Conservation (phyloP, 2,329 filamentous ascomycete genomes). For the Alternaria sp. region DNA sequence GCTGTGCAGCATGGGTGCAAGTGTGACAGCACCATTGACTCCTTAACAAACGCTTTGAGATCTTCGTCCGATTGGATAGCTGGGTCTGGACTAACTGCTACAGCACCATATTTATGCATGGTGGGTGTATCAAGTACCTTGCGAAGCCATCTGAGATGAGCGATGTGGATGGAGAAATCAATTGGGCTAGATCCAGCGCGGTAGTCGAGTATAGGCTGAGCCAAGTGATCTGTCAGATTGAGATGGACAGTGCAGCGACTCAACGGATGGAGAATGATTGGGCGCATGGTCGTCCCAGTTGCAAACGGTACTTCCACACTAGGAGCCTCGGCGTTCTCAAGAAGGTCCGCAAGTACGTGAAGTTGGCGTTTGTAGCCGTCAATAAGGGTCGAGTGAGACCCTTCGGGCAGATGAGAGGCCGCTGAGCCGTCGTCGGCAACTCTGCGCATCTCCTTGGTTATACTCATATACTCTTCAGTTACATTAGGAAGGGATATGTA, state of each 20-base stretch:
- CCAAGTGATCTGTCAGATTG: constrained; percentile 22
- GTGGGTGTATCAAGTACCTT: constrained; percentile 4
- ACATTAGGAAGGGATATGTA: constrained; percentile 13
- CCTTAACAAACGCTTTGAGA: constrained; percentile 5
- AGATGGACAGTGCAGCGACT: constrained; percentile 35
- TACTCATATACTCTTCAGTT: background rate
- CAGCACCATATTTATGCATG: constrained; percentile 6
- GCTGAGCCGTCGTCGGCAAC: constrained; percentile 1
- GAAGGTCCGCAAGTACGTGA: constrained; percentile 5
- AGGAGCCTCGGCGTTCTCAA: constrained; percentile 7
- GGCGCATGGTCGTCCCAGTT: constrained; percentile 5
- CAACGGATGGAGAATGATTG: constrained; percentile 18
- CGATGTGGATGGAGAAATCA: constrained; percentile 26
- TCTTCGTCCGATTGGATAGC: constrained; percentile 9
- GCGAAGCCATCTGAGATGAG: constrained; percentile 9
- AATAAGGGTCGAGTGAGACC: constrained; percentile 10
- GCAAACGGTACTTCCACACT: constrained; percentile 13
- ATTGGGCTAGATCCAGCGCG: constrained; percentile 36
- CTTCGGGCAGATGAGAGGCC: constrained; percentile 3
- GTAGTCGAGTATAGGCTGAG: constrained; percentile 38
- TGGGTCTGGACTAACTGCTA: constrained; percentile 8
- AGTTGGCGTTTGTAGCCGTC: constrained; percentile 14
- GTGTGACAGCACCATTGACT: constrained; percentile 6
- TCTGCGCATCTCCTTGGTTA: constrained; percentile 5
- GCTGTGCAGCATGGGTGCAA: constrained; percentile 19